Conservation (phyloP, 352 stramenopile genomes). For the Phytopythium mirpurense region DNA sequence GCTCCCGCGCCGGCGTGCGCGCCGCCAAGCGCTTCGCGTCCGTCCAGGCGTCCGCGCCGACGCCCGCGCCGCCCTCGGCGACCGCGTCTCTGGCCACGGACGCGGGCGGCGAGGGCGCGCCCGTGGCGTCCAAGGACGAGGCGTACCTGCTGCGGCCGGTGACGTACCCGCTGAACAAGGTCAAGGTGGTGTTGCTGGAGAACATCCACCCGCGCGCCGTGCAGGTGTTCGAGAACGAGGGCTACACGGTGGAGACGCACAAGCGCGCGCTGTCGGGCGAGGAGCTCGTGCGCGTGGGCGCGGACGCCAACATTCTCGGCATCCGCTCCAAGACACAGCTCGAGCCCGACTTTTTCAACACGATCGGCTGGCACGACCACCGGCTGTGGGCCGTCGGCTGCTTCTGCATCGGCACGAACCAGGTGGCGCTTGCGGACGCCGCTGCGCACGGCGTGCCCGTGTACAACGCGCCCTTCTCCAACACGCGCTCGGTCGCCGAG, state of each 20-base stretch:
- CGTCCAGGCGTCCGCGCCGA: conserved; percentile 25
- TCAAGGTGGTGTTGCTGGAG: conserved; percentile 81
- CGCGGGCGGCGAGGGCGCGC: conserved; percentile 12
- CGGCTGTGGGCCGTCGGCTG: conserved; percentile 75
- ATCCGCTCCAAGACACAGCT: conserved; percentile 84
- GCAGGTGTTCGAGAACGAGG: conserved; percentile 72
- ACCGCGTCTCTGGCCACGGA: conserved; percentile 1
- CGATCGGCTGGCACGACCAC: conserved; percentile 73
- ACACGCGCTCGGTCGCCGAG: conserved; percentile 80
- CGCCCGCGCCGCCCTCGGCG: background rate
- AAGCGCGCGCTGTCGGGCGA: conserved; percentile 69
- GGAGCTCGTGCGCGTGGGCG: conserved; percentile 64
- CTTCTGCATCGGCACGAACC: conserved; percentile 85
- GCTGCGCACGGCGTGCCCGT: conserved; percentile 66
- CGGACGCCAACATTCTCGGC: conserved; percentile 72
- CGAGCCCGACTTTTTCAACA: conserved; percentile 70
- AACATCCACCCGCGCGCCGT: conserved; percentile 80
- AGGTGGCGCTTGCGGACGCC: conserved; percentile 58
- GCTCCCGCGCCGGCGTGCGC: conserved; percentile 12
- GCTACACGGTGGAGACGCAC: conserved; percentile 73
- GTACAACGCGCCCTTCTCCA: conserved; percentile 84
- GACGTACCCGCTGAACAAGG: conserved; percentile 72
- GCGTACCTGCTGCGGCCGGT: conserved; percentile 60
- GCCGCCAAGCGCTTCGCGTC: conserved; percentile 24
- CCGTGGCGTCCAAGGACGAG: conserved; percentile 13